Conservation (phyloP, 169 alveolate genomes). For the Plasmodium gaboni region DNA sequence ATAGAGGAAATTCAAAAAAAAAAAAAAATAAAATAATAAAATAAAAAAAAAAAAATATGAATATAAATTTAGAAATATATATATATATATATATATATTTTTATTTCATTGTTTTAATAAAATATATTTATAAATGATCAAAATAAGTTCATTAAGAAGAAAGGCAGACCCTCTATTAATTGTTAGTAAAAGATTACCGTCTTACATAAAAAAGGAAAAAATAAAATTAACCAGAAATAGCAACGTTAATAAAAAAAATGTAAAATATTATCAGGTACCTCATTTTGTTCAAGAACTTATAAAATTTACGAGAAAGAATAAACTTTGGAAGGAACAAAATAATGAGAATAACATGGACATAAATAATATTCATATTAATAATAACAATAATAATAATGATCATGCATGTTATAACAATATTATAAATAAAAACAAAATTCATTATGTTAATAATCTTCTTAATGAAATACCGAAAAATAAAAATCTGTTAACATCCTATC, state of each 20-base stretch:
- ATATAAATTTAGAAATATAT: background rate
- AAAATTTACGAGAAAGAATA: constrained; percentile 45
- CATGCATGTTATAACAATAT: background rate
- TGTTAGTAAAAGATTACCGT: constrained; percentile 64
- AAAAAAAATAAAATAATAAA: background rate
- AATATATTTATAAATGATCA: constrained; percentile 16
- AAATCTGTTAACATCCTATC: constrained; percentile 14
- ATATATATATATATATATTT: background rate
- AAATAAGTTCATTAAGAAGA: constrained; percentile 39
- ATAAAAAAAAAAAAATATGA: background rate
- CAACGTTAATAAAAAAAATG: constrained; percentile 20
- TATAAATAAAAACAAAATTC: constrained; percentile 35
- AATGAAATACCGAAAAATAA: constrained; percentile 51
- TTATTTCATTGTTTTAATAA: background rate
- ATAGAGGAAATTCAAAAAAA: no score
- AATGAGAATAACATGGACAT: no score
- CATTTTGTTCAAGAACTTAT: constrained; percentile 45
- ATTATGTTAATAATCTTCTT: constrained; percentile 35
- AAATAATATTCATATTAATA: no score
- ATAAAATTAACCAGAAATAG: constrained; percentile 34
- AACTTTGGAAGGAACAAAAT: background rate
- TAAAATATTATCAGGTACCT: constrained; percentile 59
- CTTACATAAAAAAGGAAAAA: constrained; percentile 50
- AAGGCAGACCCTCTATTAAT: constrained; percentile 47
- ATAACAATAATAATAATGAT: background rate